Percentiles rank a stretch among this genome's conserved stretches.
phyloP scores from a whole-genome alignment of 2,329 filamentous ascomycete species.

The Aureobasidium sp. region DNA sequence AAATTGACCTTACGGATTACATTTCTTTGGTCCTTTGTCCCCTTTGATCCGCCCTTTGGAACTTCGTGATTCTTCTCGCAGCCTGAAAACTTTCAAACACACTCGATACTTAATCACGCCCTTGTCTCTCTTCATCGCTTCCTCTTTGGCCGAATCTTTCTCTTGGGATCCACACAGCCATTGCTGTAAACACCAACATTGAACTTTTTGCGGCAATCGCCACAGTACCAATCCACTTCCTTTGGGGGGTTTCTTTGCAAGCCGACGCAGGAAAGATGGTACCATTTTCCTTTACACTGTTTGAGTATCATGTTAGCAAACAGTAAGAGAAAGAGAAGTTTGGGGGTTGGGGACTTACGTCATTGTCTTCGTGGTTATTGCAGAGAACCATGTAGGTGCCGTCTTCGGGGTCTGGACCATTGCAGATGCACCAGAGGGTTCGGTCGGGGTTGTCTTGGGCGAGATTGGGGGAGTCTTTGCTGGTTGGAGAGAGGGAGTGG shows the following conservation, averaged over 20 bases:
- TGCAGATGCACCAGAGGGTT: neutral
- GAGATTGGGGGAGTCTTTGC: neutral
- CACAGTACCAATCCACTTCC: neutral
- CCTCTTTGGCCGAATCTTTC: neutral
- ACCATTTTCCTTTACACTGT: slow-evolving; percentile 1
- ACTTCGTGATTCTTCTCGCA: neutral
- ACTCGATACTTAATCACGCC: neutral
- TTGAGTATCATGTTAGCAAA: neutral
- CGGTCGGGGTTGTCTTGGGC: neutral
- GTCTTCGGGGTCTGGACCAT: neutral
- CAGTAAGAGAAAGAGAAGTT: too few relatives aligned
- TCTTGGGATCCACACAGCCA: neutral
- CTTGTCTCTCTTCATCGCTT: neutral
- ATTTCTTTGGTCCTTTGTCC: neutral
- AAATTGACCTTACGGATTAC: neutral
- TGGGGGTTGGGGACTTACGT: neutral
- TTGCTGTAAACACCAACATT: neutral
- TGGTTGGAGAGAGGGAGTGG: neutral
- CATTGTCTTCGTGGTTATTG: neutral
- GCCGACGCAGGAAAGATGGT: neutral
- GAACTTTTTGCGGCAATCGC: neutral
- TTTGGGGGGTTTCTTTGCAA: neutral
- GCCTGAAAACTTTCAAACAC: too few relatives aligned
- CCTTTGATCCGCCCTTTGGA: neutral
- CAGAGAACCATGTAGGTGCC: neutral